Base-by-base conservation (phyloP, 1,284 basidiomycete genomes). In the Cryptococcus jaspeensis region DNA sequence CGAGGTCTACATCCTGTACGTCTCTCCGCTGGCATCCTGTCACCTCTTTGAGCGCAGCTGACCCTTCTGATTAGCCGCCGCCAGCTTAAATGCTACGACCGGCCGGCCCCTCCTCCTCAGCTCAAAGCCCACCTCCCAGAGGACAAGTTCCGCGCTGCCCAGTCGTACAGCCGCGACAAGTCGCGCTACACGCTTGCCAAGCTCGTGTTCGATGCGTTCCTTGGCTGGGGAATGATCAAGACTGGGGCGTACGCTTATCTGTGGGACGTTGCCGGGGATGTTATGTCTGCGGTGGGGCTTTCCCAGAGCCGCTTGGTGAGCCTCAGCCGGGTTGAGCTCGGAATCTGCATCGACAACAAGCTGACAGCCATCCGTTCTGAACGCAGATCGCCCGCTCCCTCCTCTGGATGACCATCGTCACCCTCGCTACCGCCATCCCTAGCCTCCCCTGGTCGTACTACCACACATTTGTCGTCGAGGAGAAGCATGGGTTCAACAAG, bases 401-500 rank as follows among this genome's bases (percentile, higher is more conserved):
- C 60, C 81, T 84, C 12, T 97, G 93, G 77, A 82, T 86, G 11
- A 84, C 83, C 45, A 68, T 87, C 28, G 76, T 93, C 37, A 86
- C 85, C 61, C 71, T 89, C 54, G 64, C 87, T 12, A 87, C 89
- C 0, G 82, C 84, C 0, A 76, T 88, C 36, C 85, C 91, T 0
- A 80, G 83, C 2, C 77, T 89, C 28, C 91, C 92, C 7, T 79
- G 91, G 49, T 84, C 83, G 35, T 81, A 88, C 38, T 97, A 96
- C 80, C 84, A 86, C 61, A 94, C 91, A 2, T 99, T 99, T 74
- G 88, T 94, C 12, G 82, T 99, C 43, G 96, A 99, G 77, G 88
- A 96, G 75, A 87, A 87, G 64, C 92, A 97, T 69, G 94, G 93
- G 0, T 98, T 98, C 83, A 98, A 98, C 84, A 97, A 97, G 80